Evolutionary conservation across 1,284 basidiomycete genomes (phyloP), one percentile per base, ranked within the genome.

Genomic region (Heliocybe sulcata): DNA sequence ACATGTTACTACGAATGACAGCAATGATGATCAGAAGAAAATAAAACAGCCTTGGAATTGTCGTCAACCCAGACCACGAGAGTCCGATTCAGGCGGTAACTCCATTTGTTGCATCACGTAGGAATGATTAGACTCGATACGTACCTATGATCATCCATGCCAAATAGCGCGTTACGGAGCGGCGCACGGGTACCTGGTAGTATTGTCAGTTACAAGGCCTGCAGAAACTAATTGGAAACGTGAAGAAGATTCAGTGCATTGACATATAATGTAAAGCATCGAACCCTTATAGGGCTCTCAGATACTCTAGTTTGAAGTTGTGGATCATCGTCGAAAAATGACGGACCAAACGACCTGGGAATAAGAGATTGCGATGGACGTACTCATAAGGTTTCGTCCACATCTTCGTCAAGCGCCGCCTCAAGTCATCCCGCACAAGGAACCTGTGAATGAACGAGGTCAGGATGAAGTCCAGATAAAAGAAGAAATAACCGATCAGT

Each of bases 221-320:
- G 20, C 35, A 14, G 38, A 31, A 23, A 25, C 16, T n/a, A n/a
- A n/a, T n/a, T n/a, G 35, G 53, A 51, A 47, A 52, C 55, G 60
- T 6, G 61, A 58, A 53, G 62, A 61, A 59, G 62, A 60, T 63
- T 84, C 82, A 85, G 83, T 76, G 77, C 80, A 83, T 80, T 78
- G 76, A 79, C 73, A 81, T 76, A 68, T 59, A 64, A 50, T 63
- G 72, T 61, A 85, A 83, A 87, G 77, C 87, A 87, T 83, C 64
- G 84, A 73, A 77, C 76, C 69, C 56, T 9, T 42, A 42, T 4
- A 56, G 56, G 69, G 74, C 80, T 72, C 86, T 90, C 87, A 89
- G 75, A 88, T 84, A 90, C 87, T 89, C 87, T 90, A 90, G 87
- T 90, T 90, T 90, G 87, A 86, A 85, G 77, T 71, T 71, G 73